These are phyloP conservation scores for Elymus sibiricus DNA, from an alignment of 176 grass and related monocot genomes.

Conservation along the genomic window DNA sequence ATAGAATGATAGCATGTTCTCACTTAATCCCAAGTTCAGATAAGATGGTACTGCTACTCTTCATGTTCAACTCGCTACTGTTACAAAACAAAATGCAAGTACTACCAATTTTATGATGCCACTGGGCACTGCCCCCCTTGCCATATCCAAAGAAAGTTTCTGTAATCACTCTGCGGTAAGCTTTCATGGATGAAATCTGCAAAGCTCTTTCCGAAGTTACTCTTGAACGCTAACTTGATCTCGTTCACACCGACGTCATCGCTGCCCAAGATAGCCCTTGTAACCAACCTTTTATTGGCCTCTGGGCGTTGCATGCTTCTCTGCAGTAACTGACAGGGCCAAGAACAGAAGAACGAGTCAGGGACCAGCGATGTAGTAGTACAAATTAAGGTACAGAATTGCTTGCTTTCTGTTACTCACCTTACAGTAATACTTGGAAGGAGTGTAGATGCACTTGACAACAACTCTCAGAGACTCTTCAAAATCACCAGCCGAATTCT, in stretches of 20 bases:
- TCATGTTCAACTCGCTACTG: slow-evolving; percentile 25
- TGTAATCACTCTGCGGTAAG: slow-evolving; percentile 64
- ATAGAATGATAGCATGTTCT: neutral
- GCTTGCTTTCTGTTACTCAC: slow-evolving; percentile 22
- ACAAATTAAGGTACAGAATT: neutral
- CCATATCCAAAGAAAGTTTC: slow-evolving; percentile 69
- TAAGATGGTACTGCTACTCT: slow-evolving; percentile 16
- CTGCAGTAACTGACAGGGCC: slow-evolving; percentile 52
- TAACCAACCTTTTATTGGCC: slow-evolving; percentile 42
- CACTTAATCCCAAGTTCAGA: slow-evolving; percentile 11
- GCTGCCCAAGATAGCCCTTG: slow-evolving; percentile 73
- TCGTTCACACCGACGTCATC: slow-evolving; percentile 58
- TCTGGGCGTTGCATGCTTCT: slow-evolving; percentile 36
- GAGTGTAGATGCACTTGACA: slow-evolving; percentile 79
- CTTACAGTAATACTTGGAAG: slow-evolving; percentile 90
- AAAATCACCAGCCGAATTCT: slow-evolving; percentile 48
- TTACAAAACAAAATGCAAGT: slow-evolving; percentile 20
- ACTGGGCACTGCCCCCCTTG: slow-evolving; percentile 24
- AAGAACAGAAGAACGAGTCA: slow-evolving; percentile 27
- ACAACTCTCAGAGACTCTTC: slow-evolving; percentile 61
- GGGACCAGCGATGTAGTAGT: neutral
- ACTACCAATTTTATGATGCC: slow-evolving; percentile 9
- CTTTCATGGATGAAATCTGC: slow-evolving; percentile 61
- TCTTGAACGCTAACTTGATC: slow-evolving; percentile 61
- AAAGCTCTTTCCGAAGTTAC: slow-evolving; percentile 52